Base-by-base conservation (phyloP, 1,284 basidiomycete species). In the Garcileccinum viscosum region DNA sequence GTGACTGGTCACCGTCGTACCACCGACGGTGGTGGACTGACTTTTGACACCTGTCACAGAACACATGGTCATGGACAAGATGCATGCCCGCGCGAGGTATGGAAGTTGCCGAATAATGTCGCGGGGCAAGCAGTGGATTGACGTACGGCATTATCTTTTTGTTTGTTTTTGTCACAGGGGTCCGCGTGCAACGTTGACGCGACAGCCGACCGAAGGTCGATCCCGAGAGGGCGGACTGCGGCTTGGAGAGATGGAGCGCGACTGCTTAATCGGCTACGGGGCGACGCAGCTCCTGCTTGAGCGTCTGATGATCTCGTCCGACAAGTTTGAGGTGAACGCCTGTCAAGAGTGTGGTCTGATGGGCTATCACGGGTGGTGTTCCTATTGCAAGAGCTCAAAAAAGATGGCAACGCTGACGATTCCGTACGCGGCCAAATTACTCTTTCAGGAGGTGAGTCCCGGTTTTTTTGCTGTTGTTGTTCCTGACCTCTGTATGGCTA, bases 1-100 rank as follows among this genome's bases (percentile, higher is more conserved):
- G 47, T 44, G 24, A 37, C 38, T 24, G 38, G 64, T 63, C 38
- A 5, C 24, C 32, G 17, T 38, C 35, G 27, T 64, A 68, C 27
- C 53, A 6, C 27, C 53, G 66, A 61, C 67, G 72, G 70, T 64
- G 67, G 64, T 67, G 77, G 69, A 80, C 72, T 77, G 65, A 75
- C 70, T 56, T 70, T 62, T 64, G 47, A n/a, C 66, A 65, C 58
- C 14, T 50, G 61, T 40, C 61, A 33, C 68, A 93, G 92, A 95
- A 85, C 96, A 97, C 84, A 98, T 97, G 96, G 97, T 99, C 70
- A 95, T 98, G 91, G 97, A 99, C 85, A 99, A 99, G 87, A 99
- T 99, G 98, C 98, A 99, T 77, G 98, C 98, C 72, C 92, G 98
- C 71, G 96, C 97, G 62, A 93, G 95, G 94, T 92, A 80, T 73